phyloP scores from a whole-genome alignment of 495 filamentous ascomycete genomes.

The Tuber magnatum region DNA sequence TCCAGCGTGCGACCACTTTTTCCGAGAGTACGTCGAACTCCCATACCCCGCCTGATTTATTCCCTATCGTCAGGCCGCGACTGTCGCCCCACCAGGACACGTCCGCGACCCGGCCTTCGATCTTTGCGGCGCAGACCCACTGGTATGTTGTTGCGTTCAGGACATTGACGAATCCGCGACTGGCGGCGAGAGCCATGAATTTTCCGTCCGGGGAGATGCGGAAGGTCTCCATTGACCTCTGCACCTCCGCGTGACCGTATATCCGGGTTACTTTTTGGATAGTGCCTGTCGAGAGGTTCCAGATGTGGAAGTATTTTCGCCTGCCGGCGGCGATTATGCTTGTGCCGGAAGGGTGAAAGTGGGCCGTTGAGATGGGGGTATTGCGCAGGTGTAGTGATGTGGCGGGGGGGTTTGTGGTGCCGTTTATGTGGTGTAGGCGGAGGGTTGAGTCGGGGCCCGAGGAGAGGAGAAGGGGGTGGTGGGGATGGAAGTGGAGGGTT shows the following conservation, averaged over 20 bases:
- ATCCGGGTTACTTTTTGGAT: slow-evolving; percentile 71
- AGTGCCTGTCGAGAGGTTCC: slow-evolving; percentile 73
- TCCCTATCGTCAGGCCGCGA: slow-evolving; percentile 60
- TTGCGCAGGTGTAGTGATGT: slow-evolving; percentile 78
- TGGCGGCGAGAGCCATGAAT: slow-evolving; percentile 72
- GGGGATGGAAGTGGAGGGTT: slow-evolving; percentile 83
- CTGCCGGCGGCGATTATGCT: slow-evolving; percentile 79
- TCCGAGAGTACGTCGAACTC: slow-evolving; percentile 67
- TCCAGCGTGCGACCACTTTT: slow-evolving; percentile 70
- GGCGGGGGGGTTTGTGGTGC: slow-evolving; percentile 73
- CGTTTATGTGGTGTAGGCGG: slow-evolving; percentile 78
- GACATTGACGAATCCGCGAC: slow-evolving; percentile 78
- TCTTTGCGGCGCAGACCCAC: slow-evolving; percentile 76
- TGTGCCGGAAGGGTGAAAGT: slow-evolving; percentile 59
- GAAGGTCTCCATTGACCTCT: slow-evolving; percentile 84
- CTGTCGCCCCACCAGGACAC: slow-evolving; percentile 85
- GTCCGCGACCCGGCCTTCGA: slow-evolving; percentile 76
- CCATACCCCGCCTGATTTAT: slow-evolving; percentile 84
- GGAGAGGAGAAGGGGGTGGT: slow-evolving; percentile 78
- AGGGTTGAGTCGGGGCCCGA: slow-evolving; percentile 76
- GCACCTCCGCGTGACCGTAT: slow-evolving; percentile 66
- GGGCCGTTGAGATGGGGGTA: slow-evolving; percentile 71
- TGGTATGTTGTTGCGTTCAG: slow-evolving; percentile 73
- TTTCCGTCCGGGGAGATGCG: slow-evolving; percentile 76
- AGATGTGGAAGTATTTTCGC: slow-evolving; percentile 86